A percentile compares a stretch with the other conserved stretches of the same genome.
These are phyloP conservation scores for Termitomyces sp. DNA, from an alignment of 768 basidiomycete species.

Conservation along the genomic window DNA sequence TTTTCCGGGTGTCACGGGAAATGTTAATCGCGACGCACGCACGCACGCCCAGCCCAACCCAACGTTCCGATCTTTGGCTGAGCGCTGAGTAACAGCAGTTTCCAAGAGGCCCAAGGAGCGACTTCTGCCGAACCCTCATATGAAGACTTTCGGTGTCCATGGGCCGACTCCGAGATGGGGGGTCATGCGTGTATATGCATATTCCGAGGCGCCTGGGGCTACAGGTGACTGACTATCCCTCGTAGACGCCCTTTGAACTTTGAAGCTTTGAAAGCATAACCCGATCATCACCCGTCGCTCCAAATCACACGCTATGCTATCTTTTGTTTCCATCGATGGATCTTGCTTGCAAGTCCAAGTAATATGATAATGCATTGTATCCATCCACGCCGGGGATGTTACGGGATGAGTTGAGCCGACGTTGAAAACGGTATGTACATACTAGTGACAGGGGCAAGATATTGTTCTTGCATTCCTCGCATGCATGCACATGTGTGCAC, in stretches of 20 bases:
- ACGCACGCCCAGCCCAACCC: too few species aligned
- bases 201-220: not conserved
- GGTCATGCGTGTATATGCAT: not conserved
- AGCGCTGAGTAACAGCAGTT: too few species aligned
- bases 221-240: not conserved
- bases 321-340: not conserved
- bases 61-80: not conserved
- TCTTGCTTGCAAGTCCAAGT: too few species aligned
- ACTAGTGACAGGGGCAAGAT: too few species aligned
- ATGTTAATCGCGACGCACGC: not conserved
- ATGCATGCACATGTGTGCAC: not conserved
- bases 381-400: too few species aligned
- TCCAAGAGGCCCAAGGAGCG: too few species aligned
- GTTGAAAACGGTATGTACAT: too few species aligned
- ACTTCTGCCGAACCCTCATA: too few species aligned
- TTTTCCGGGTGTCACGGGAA: not conserved
- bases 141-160: not conserved
- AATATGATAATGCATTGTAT: too few species aligned
- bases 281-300: not conserved
- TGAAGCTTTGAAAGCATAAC: not conserved
- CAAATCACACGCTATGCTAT: not conserved
- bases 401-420: too few species aligned
- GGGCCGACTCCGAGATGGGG: not conserved
- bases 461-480: not conserved
- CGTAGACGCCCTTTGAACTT: not conserved